Evolutionary conservation across 129 eudicot species (phyloP), one percentile per base, ranked within the genome.

Genomic region (Tagetes patula): DNA sequence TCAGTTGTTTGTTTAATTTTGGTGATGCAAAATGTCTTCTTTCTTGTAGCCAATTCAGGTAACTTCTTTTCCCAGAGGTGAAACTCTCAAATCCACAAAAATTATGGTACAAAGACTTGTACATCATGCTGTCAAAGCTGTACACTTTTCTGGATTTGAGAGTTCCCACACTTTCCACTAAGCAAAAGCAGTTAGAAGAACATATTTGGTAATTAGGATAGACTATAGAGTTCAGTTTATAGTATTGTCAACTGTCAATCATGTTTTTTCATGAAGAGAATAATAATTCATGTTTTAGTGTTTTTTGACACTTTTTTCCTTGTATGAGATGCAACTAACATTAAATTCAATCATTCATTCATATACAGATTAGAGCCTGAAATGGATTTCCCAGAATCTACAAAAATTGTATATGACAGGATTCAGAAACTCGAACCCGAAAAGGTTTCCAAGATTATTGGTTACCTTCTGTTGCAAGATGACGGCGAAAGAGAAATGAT

Each of bases 401-500:
- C 83, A 8, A 73, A 79, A 73, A 62, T 73, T n/a, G 83, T 79
- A 12, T 73, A 79, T 8, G 63, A 73, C 36, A 73, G 90, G 75
- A 83, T 85, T 14, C 85, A 77, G 36, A 77, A 80, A 69, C 75
- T 82, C 11, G 90, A 82, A 37, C 87, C 85, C 2, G 85, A 85
- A 69, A 80, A 76, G 36, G 87, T 84, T 62, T 82, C 85, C 40
- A 85, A 85, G 84, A 85, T 85, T 33, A 80, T 85, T 30, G 83
- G 87, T 40, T 77, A 59, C 67, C 80, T 80, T 54, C 39, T 85
- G 38, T 49, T 85, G 50, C 87, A 82, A 80, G 85, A 82, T 72
- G 81, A 77, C 41, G 87, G 87, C 65, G 83, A 85, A 72, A 69
- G 79, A 76, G 86, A 82, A 65, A 85, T 82, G 85, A 85, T 85